A percentile compares a stretch with the other conserved stretches of the same genome.
Conservation (phyloP, 257 asterid species). For the Verbena officinalis region DNA sequence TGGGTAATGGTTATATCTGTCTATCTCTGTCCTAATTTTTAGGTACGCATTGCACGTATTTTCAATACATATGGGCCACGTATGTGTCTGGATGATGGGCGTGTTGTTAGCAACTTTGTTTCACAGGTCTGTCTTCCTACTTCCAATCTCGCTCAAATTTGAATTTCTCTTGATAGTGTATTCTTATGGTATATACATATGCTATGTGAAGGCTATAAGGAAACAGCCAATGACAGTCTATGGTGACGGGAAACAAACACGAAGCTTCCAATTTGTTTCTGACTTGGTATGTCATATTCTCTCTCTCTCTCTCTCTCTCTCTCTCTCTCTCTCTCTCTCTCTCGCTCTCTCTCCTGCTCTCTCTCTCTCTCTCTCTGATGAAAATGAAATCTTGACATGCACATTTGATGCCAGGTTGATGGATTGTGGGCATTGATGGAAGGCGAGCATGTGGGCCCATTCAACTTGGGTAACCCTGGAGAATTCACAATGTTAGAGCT, state of each 20-base stretch:
- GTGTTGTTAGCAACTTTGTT: constrained; percentile 92
- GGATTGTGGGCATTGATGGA: constrained; percentile 62
- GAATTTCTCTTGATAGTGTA: neutral
- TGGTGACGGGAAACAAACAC: constrained; percentile 88
- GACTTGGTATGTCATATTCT: constrained; percentile 65
- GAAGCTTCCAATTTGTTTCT: constrained; percentile 86
- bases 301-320: neutral
- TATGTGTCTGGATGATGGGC: constrained; percentile 93
- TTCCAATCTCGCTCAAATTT: constrained; percentile 46
- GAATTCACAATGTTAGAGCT: constrained; percentile 69
- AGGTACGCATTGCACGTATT: constrained; percentile 89
- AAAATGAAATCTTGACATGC: neutral
- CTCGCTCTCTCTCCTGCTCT: neutral
- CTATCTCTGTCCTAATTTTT: constrained; percentile 12
- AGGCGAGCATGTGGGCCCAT: constrained; percentile 64
- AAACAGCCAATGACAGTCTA: constrained; percentile 82
- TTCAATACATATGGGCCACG: constrained; percentile 93
- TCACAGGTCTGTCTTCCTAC: constrained; percentile 61
- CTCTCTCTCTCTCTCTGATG: constrained; percentile 2
- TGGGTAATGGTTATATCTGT: constrained; percentile 3
- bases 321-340: constrained; percentile 3
- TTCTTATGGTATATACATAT: constrained; percentile 11
- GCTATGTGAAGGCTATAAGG: constrained; percentile 60
- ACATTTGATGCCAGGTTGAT: constrained; percentile 41
- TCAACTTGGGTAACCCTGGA: constrained; percentile 65